Base-by-base conservation (phyloP, 768 basidiomycete genomes). In the Inosperma sp. region DNA sequence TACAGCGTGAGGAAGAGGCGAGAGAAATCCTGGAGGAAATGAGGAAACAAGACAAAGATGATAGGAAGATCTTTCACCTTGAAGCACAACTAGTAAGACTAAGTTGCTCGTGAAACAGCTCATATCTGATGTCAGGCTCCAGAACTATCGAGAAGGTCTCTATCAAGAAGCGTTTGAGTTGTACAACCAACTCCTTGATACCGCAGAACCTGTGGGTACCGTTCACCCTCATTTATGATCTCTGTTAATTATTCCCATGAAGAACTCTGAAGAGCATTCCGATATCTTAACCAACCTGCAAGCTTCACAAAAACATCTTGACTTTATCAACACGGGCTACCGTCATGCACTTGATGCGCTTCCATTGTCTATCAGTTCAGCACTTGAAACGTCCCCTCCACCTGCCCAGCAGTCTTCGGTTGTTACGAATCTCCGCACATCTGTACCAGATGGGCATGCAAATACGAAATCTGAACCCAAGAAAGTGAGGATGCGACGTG, bases 201-300 rank as follows among this genome's bases (percentile, higher is more conserved):
- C 81, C 6, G 83, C 84, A 40, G 82, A 88, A 54, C 80, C 82
- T 36, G 92, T 93, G 63, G 60, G 86, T 75, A 30, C 47, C 55
- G 29, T 29, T 23, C 33, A 36, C 21, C 30, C 36, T 30, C 10
- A 22, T 26, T 33, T 25, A 21, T 29, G 27, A 17, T 9, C 10
- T 16, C 40, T 14, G 14, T 46, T 22, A 33, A 31, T 33, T 35
- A 21, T 55, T 26, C 41, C 8, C 33, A 48, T 58, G 48, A 22
- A 93, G 92, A 72, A 83, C 59, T 85, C 89, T 22, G 88, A 94
- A 59, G 93, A 95, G 70, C 81, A 92, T 62, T 80, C 87, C 4
- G 93, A 94, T 63, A 83, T 94, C 62, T 73, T 86, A 31, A 91
- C 83, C 54, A 95, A 96, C 67, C 80, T 94, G 51, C 74, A 81